Evolutionary conservation across 2,329 filamentous ascomycete species (phyloP).

Genomic region (Hymenoscyphus linearis): DNA sequence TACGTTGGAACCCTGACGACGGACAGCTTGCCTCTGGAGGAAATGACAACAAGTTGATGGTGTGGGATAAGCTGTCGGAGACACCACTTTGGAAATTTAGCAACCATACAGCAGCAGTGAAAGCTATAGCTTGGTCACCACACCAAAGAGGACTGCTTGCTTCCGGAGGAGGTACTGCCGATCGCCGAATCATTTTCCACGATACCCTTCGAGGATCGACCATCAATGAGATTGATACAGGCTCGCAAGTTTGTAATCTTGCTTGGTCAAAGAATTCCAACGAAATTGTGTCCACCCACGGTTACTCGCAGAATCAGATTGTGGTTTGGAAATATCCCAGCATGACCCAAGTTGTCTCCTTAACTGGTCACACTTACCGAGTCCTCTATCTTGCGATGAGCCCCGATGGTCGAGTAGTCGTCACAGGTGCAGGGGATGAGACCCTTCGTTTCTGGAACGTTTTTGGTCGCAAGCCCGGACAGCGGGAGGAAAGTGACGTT

Average conservation of each 20-base stretch:
- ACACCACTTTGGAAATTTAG: conserved; percentile 90
- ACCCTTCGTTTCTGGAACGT: conserved; percentile 96
- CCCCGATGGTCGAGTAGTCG: conserved; percentile 86
- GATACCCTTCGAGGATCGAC: conserved; percentile 80
- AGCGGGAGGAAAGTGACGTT: conserved; percentile 62
- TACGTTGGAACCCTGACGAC: conserved; percentile 96
- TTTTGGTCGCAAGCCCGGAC: conserved; percentile 76
- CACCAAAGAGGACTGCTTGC: conserved; percentile 93
- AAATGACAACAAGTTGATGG: conserved; percentile 98
- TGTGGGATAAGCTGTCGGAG: conserved; percentile 95
- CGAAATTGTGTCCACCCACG: conserved; percentile 94
- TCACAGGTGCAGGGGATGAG: conserved; percentile 94
- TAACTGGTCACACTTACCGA: conserved; percentile 94
- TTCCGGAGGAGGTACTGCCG: conserved; percentile 90
- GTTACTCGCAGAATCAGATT: conserved; percentile 97
- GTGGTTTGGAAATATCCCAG: conserved; percentile 99
- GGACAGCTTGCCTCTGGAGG: conserved; percentile 91
- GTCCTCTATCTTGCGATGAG: conserved; percentile 97
- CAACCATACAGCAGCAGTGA: conserved; percentile 92
- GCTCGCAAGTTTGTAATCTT: conserved; percentile 97
- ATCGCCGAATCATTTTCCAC: conserved; percentile 96
- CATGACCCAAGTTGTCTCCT: conserved; percentile 92
- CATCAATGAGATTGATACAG: conserved; percentile 88
- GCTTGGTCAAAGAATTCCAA: conserved; percentile 97
- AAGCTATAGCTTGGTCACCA: conserved; percentile 96